Evolutionary conservation across 1,284 basidiomycete genomes (phyloP).

Genomic region (Ceratobasidium sp.): DNA sequence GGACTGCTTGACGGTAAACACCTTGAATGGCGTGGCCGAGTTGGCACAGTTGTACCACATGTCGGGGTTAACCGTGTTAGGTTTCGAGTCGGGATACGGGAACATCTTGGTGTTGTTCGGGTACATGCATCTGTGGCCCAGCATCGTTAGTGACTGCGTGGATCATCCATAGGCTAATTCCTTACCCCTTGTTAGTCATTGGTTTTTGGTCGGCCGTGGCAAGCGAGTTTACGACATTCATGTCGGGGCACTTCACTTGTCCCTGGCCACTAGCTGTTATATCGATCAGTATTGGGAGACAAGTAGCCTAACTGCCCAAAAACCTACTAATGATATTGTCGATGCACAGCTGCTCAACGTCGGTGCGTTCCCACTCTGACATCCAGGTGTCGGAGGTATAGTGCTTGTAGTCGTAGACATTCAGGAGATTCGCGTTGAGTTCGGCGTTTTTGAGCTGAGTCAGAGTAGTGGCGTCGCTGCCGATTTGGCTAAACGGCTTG

Average conservation of each 20-base stretch:
- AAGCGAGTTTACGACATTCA: slow-evolving; percentile 13
- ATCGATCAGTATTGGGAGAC: not conserved
- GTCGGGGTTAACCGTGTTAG: slow-evolving; percentile 1
- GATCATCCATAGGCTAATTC: not conserved
- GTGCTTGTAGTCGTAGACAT: slow-evolving; percentile 45
- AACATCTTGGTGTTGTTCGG: slow-evolving; percentile 27
- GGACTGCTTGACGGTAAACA: slow-evolving; percentile 1
- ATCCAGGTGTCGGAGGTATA: slow-evolving; percentile 41
- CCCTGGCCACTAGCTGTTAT: slow-evolving; percentile 24
- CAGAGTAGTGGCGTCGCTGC: slow-evolving; percentile 21
- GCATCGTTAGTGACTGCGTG: not conserved
- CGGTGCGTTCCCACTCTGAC: slow-evolving; percentile 37
- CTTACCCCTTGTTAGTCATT: slow-evolving; percentile 33
- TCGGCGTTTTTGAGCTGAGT: slow-evolving; percentile 30
- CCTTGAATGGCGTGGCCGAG: slow-evolving; percentile 10
- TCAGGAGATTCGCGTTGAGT: slow-evolving; percentile 18
- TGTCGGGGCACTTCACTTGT: slow-evolving; percentile 21
- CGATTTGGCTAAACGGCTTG: slow-evolving; percentile 43
- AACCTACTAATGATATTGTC: slow-evolving; percentile 44
- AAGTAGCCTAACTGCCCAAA: not conserved
- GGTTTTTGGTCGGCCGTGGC: slow-evolving; percentile 19
- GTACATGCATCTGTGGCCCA: not conserved
- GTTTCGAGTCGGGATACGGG: slow-evolving; percentile 37
- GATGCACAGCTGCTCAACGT: slow-evolving; percentile 45
- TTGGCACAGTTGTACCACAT: slow-evolving; percentile 32